These are phyloP conservation scores for Mixia osmundae DNA, from an alignment of 1,284 basidiomycete species.

Conservation along the genomic window DNA sequence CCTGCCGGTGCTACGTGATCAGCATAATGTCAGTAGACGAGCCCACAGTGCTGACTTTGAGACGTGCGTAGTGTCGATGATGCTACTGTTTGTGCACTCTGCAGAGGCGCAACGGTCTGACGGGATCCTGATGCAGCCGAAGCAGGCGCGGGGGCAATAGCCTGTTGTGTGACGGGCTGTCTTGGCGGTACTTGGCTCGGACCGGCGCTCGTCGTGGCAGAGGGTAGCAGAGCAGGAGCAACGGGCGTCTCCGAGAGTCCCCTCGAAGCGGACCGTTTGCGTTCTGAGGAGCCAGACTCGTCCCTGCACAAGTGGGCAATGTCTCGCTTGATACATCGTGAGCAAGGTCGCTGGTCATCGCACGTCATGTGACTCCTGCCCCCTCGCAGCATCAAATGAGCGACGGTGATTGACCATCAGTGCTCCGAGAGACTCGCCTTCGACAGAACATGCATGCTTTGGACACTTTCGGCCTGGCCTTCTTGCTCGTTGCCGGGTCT, in stretches of 20 bases:
- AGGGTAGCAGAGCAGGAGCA: not conserved
- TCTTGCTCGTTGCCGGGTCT: too few species aligned
- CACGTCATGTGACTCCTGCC: too few species aligned
- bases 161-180: not conserved
- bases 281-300: slow-evolving; percentile 7
- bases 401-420: too few species aligned
- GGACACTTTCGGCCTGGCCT: too few species aligned
- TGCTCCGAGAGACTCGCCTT: too few species aligned
- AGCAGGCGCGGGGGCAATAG: not conserved
- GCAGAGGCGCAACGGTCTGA: too few species aligned
- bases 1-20: not conserved
- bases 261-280: not conserved
- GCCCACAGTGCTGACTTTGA: not conserved
- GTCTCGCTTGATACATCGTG: slow-evolving; percentile 22
- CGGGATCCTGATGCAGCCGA: not conserved
- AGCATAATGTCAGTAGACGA: not conserved
- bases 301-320: slow-evolving; percentile 24
- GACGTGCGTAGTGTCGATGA: too few species aligned
- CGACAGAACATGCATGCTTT: too few species aligned
- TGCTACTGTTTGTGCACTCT: too few species aligned
- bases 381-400: too few species aligned
- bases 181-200: not conserved
- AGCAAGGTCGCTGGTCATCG: slow-evolving; percentile 10
- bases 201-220: not conserved
- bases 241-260: not conserved